Percentiles rank a stretch among this genome's conserved stretches.
These are phyloP conservation scores for Seiridium unicorne DNA, from an alignment of 2,329 filamentous ascomycete genomes.

Conservation along the genomic window DNA sequence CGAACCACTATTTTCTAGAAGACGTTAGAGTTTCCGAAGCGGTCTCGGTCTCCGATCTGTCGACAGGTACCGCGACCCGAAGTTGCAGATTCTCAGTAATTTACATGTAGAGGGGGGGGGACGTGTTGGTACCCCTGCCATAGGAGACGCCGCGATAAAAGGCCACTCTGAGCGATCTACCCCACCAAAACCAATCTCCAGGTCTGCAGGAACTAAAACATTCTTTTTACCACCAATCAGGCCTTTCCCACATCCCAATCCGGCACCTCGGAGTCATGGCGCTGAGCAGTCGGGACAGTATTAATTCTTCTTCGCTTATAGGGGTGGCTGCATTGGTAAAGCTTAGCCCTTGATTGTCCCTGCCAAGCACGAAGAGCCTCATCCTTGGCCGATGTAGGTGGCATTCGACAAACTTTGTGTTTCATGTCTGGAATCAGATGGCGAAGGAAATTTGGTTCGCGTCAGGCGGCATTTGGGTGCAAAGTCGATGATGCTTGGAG, in stretches of 20 bases:
- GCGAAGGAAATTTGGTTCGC: no score
- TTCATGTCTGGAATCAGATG: no score
- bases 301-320: neutral
- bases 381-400: neutral
- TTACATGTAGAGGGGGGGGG: no score
- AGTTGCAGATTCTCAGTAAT: no score
- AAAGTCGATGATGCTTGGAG: neutral
- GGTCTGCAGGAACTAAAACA: neutral
- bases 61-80: no score
- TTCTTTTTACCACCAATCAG: neutral
- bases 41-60: no score
- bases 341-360: neutral
- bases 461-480: no score
- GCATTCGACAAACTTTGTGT: no score
- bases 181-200: neutral
- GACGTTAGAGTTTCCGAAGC: no score
- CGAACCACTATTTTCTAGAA: no score
- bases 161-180: neutral
- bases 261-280: neutral
- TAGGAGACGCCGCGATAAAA: neutral
- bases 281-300: neutral
- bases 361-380: constrained; percentile 3
- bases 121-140: no score
- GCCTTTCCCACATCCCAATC: neutral
- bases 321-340: neutral